Base-by-base conservation (phyloP, 1,284 basidiomycete genomes). In the Marasmius tenuissimus region DNA sequence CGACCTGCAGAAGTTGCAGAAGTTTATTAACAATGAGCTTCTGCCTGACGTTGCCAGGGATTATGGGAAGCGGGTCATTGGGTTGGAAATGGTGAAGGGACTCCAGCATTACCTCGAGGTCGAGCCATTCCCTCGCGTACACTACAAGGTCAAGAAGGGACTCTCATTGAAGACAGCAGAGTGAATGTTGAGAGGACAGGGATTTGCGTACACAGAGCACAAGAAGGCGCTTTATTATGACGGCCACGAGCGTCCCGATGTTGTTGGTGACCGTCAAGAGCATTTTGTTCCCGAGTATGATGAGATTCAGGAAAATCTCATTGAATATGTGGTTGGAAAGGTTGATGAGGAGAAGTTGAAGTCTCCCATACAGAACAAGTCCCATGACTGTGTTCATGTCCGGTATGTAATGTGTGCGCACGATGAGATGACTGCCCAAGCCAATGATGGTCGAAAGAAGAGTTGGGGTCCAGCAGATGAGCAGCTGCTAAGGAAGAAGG, bases 371-470 rank as follows among this genome's bases (percentile, higher is more conserved):
- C n/a, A 49, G 11, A 66, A 65, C 57, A 37, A 49, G 33, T 61
- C 53, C 22, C 20, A 57, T 0, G 71, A 70, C 68, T 69, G 58
- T 67, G 72, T 69, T 33, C 68, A 74, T 55, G 58, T 52, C 5
- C 60, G 62, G 11, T 61, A 75, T 3, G 75, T 78, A 8, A 63
- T 76, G 20, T 58, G 65, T 53, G 66, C 73, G 5, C 75, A 78
- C 58, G 76, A 79, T 61, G 75, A 79, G 66, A 77, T 76, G 71
- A 77, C 71, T 1, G 68, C 67, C 2, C 76, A 78, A 58, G 69
- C 71, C 22, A 70, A 79, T 68, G 71, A 80, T 69, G 70, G 68
- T n/a, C 58, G 57, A 22, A 63, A 56, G 40, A 67, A 66, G 57
- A 70, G 65, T 47, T 78, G 77, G 76, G 68, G 76, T 16, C 56